A percentile compares a stretch with the other conserved stretches of the same genome.
Evolutionary conservation across 352 stramenopile genomes (phyloP).

Genomic region (Albugo candida): DNA sequence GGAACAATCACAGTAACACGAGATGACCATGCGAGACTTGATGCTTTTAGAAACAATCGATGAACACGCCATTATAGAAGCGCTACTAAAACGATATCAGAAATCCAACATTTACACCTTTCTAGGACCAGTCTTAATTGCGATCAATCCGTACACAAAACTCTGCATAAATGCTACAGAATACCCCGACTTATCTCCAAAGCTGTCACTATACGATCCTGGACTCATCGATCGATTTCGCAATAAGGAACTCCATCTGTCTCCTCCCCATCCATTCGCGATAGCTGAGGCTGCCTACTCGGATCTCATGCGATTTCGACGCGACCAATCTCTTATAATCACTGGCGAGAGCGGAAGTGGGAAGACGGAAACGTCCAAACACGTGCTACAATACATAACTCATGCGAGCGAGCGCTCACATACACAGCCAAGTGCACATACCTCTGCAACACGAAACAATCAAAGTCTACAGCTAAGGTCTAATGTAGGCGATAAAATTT

Average conservation of each 20-base stretch:
- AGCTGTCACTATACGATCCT: conserved; percentile 42
- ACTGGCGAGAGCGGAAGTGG: conserved; percentile 74
- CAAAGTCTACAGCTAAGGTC: conserved; percentile 50
- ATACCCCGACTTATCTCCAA: not conserved
- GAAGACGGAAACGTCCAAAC: conserved; percentile 94
- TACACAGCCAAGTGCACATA: conserved; percentile 2
- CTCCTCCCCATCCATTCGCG: conserved; percentile 67
- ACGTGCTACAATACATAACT: conserved; percentile 89
- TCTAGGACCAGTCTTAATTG: conserved; percentile 79
- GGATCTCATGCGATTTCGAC: conserved; percentile 73
- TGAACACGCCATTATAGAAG: conserved; percentile 54
- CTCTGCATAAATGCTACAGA: not conserved
- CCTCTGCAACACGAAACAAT: too few relatives aligned
- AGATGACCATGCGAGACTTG: conserved; percentile 31
- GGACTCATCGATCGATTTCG: conserved; percentile 65
- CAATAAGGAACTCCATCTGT: conserved; percentile 64
- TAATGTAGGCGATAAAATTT: conserved; percentile 47
- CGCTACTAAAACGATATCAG: conserved; percentile 64
- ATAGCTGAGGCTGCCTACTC: conserved; percentile 77
- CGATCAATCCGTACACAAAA: conserved; percentile 82
- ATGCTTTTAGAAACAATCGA: conserved; percentile 60
- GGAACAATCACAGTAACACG: too few relatives aligned
- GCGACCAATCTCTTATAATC: conserved; percentile 73
- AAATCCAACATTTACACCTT: conserved; percentile 81
- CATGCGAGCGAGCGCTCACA: conserved; percentile 49